Evolutionary conservation across 2,329 filamentous ascomycete genomes (phyloP), one percentile per base, ranked within the genome.

Genomic region (Aspergillus aculeatinus): DNA sequence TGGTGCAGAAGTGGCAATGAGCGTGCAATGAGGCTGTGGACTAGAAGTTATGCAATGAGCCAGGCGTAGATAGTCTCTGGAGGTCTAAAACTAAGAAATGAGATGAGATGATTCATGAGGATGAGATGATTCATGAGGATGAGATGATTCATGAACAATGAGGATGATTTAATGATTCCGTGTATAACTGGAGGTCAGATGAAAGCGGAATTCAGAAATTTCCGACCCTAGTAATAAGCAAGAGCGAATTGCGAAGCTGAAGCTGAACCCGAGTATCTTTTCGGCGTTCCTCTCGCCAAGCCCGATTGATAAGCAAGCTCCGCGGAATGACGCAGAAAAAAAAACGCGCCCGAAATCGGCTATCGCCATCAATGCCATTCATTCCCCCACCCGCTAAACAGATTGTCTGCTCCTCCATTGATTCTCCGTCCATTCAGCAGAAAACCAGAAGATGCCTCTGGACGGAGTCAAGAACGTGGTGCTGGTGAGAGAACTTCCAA

Each of bases 1-100:
- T 82, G 42, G 79, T 82, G 19, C 80, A 82, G 69, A 82, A 81
- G 65, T 82, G 79, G 79, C 71, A 69, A 68, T 76, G 64, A 59
- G 51, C 21, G 16, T 27, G 6, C 27, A 9, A 27, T 27, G 27
- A 21, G 35, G 47, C 39, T 21, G 21, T 47, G 51, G 23, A 55
- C 49, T 56, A 59, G 49, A 33, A 31, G 27, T 55, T 42, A 48
- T 48, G 44, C 21, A 27, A 35, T 27, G 35, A 35, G 52, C 33
- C 39, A n/a, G 39, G 16, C 14, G 12, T n/a, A 42, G 39, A 42
- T 42, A 42, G 5, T 9, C 16, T 42, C 16, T 16, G 16, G 39
- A 7, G 39, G 6, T 19, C 14, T n/a, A 35, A 35, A 35, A 35
- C 33, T 35, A 12, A 42, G 14, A 12, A 42, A n/a, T 27, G 39